Evolutionary conservation across 1,284 basidiomycete species (phyloP), one percentile per base, ranked within the genome.

Genomic region (Ceratobasidium sp.): DNA sequence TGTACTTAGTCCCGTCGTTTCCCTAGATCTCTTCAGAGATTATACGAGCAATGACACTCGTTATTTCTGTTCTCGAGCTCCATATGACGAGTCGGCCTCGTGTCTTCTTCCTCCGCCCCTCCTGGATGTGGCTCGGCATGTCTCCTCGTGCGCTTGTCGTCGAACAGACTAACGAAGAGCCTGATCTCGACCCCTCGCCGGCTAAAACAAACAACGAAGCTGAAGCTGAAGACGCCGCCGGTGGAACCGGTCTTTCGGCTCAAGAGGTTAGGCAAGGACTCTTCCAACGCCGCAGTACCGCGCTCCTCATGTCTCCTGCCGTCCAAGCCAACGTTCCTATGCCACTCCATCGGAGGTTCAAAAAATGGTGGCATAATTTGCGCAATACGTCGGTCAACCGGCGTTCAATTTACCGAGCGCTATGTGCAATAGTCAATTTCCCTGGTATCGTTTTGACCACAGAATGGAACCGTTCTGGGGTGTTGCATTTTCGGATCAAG

Each of bases 91-190:
- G n/a, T n/a, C 75, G 64, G 1, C 75, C 85, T 18, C 86, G 86
- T 12, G 83, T 89, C 2, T 89, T 88, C 87, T 84, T 86, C 80
- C 88, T 88, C 12, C 87, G 83, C 46, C 81, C 89, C 33, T 86
- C 88, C 12, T 82, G 84, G 51, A 85, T 86, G 9, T 90, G 89
- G 89, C 85, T 89, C 10, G 89, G 88, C 33, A 84, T 87, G n/a
- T 83, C 87, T 1, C 86, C 87, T 1, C 84, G 85, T 1, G 39
- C 75, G 23, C 63, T 77, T 39, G 44, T 77, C n/a, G 58, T 73
- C 20, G 71, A 73, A 53, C 71, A 63, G 53, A 73, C 39, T 1
- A 73, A 64, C 58, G 71, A 73, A 61, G 69, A 72, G 33, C 71
- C 71, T 12, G 58, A 73, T n/a, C 18, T 46, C 1, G 71, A 73